Evolutionary conservation across 2,329 filamentous ascomycete species (phyloP), one percentile per base, ranked within the genome.

Genomic region (Plectosphaerella cucumerina): DNA sequence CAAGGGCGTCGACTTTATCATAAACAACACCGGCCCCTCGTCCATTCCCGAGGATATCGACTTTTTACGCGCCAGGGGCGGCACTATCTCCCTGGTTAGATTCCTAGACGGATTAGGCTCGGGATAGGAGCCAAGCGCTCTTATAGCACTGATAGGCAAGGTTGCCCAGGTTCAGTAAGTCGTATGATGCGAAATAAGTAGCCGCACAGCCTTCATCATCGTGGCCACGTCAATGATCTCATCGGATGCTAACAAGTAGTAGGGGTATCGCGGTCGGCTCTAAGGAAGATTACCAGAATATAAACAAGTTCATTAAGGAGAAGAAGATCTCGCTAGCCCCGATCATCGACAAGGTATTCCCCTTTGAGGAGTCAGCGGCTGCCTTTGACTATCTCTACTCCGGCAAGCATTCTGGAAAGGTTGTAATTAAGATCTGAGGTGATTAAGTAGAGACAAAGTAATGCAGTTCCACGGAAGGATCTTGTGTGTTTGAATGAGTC

Each of bases 11-110:
- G 58, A 63, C 43, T 22, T 59, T 22, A 57, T 65, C 3, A 18
- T 65, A 37, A 64, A 64, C 53, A 64, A 61, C 43, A 52, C 43
- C 6, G 62, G 62, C 1, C 56, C 57, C 5, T 47, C 18, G 10
- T 58, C 57, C 5, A 52, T 63, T 10, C 54, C 54, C 4, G 41
- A 56, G 1, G 58, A 64, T 18, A 48, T 63, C 22, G 48, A 33
- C 6, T 41, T 42, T n/a, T 31, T 52, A 20, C 31, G 50, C 17
- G 18, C 22, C 9, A 47, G n/a, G 15, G 43, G 35, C 9, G 50
- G 50, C 15, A 49, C 43, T 3, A 31, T 52, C 3, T 47, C 50
- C 3, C 43, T 50, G 8, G 47, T 50, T 8, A 47, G 50, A 9
- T 50, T 50, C 42, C 17, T 52, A n/a, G 50, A 43, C 12, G 47